These are phyloP conservation scores for Cryphonectria japonica DNA, from an alignment of 2,329 filamentous ascomycete genomes.

Conservation along the genomic window DNA sequence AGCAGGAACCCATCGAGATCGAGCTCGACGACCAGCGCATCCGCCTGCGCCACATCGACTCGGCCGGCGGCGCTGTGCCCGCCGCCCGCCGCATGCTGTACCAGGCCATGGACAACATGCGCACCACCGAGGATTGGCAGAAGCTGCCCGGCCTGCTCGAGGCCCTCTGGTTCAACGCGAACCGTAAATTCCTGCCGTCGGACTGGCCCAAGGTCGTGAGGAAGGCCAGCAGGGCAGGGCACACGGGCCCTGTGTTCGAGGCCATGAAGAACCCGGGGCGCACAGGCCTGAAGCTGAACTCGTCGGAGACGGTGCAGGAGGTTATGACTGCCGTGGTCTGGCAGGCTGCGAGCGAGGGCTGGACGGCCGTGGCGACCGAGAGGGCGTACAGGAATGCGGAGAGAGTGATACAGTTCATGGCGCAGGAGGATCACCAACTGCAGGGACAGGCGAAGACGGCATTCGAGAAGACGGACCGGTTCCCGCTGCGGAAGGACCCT, in stretches of 20 bases:
- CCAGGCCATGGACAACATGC: constrained; percentile 49
- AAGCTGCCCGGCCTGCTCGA: constrained; percentile 58
- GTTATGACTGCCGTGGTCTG: constrained; percentile 45
- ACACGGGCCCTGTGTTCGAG: constrained; percentile 53
- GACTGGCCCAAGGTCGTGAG: constrained; percentile 48
- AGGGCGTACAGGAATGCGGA: constrained; percentile 52
- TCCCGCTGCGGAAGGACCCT: constrained; percentile 47
- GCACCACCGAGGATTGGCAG: constrained; percentile 52
- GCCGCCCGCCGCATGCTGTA: constrained; percentile 45
- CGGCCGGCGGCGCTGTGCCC: constrained; percentile 42
- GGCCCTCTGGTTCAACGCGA: constrained; percentile 49
- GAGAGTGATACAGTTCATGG: constrained; percentile 53
- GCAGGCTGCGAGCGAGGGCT: constrained; percentile 46
- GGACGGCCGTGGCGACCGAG: constrained; percentile 41
- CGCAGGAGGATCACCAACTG: constrained; percentile 46
- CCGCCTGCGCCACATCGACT: constrained; percentile 54
- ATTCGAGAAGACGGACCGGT: constrained; percentile 28
- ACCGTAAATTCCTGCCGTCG: constrained; percentile 41
- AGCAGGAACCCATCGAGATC: constrained; percentile 59
- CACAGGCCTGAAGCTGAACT: constrained; percentile 51
- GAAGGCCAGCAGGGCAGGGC: constrained; percentile 44
- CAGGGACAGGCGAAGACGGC: constrained; percentile 27
- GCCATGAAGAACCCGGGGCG: constrained; percentile 50
- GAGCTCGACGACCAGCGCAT: constrained; percentile 61
- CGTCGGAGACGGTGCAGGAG: constrained; percentile 46